Base-by-base conservation (phyloP, 495 filamentous ascomycete species). In the Penicillium simplicissimum region DNA sequence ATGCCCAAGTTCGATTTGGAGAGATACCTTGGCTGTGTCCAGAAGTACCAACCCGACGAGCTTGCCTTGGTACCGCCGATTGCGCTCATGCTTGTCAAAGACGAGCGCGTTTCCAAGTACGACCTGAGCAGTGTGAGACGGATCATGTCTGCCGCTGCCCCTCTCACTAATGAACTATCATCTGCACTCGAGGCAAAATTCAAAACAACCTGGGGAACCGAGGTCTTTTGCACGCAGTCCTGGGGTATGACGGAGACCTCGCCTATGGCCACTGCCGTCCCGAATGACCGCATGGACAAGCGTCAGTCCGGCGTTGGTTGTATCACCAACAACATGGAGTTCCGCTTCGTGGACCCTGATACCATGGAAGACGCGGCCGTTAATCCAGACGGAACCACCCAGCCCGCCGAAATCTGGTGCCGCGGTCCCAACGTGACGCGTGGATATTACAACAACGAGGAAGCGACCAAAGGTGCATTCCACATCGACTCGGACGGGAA, bases 101-200 rank as follows among this genome's bases (percentile, higher is more conserved):
- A 87, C 61, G 85, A 88, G 0, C 65, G 82, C 3, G 84, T 93
- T 11, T 70, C 64, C 25, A 87, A 88, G 59, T 94, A 91, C 67
- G 85, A 96, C 69, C 76, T 96, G 15, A 84, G 80, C 23, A 84
- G 81, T 14, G 68, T 96, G 8, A 85, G 85, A 42, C 89, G 88
- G 80, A 73, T 94, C 71, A 89, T 88, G 71, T 91, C 85, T 4
- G 92, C 90, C 9, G 92, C 92, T 3, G 92, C 92, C 0, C 92
- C 92, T 1, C 70, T 96, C 25, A 91, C 89, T 0, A 71, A 76
- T 25, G 91, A 96, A 48, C 77, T n/a, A 84, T 87, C 88, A 10
- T 74, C 82, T 36, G 74, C 79, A 7, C 70, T 88, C 4, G 82
- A 91, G 57, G 81, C 84, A 75, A 67, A 81, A 11, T 81, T 91